phyloP scores from a whole-genome alignment of 1,139 yeast genomes.

The Debaryomyces sp. region DNA sequence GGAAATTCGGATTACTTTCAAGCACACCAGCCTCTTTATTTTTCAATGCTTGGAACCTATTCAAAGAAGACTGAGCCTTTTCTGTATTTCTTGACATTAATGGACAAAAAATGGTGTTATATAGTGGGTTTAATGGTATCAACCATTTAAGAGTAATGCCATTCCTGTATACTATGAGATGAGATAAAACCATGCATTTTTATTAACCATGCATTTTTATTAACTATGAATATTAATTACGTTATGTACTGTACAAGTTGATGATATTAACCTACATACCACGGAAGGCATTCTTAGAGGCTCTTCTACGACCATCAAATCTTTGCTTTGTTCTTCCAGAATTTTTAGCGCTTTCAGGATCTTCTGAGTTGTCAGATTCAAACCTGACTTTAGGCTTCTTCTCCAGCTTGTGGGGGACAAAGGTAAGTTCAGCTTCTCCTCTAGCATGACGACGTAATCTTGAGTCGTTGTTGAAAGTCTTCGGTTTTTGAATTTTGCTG shows the following conservation, averaged over 20 bases:
- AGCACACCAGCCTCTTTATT: constrained; percentile 62
- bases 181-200: no score
- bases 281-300: constrained; percentile 84
- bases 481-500: constrained; percentile 39
- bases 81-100: constrained; percentile 76
- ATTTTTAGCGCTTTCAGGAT: constrained; percentile 39
- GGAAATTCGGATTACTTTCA: constrained; percentile 56
- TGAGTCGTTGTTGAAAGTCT: constrained; percentile 38
- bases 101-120: neutral
- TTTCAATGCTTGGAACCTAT: constrained; percentile 63
- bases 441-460: constrained; percentile 74
- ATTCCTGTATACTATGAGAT: constrained; percentile 6
- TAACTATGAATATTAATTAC: neutral
- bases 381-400: constrained; percentile 40
- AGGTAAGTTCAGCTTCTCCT: constrained; percentile 90
- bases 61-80: constrained; percentile 72
- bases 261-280: constrained; percentile 59
- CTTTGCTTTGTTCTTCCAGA: constrained; percentile 79
- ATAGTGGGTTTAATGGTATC: neutral
- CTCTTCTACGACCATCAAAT: constrained; percentile 84
- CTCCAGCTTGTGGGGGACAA: constrained; percentile 57
- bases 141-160: neutral
- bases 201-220: constrained; percentile 1
- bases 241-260: constrained; percentile 8
- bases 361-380: constrained; percentile 43